These are phyloP conservation scores for Microbotryomycetes sp. DNA, from an alignment of 1,284 basidiomycete species.

Conservation along the genomic window DNA sequence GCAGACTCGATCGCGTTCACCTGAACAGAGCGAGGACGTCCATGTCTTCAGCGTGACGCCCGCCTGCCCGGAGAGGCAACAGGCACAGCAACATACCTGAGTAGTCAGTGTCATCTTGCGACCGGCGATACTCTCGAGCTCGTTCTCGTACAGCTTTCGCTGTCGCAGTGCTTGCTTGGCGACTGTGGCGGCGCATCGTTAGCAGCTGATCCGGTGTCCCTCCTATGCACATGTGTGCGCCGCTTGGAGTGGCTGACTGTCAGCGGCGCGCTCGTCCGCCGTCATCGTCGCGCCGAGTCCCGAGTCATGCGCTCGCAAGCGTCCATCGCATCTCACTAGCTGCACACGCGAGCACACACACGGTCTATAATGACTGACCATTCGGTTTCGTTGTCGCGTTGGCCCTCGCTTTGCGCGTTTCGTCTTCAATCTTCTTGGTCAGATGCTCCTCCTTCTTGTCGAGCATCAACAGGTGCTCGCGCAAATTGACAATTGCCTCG, in stretches of 20 bases:
- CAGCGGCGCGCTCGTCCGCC: no score
- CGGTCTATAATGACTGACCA: slow-evolving; percentile 55
- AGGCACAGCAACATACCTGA: slow-evolving; percentile 52
- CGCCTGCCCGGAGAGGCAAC: neutral
- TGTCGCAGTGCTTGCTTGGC: slow-evolving; percentile 86
- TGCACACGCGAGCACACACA: no score
- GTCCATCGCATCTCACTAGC: no score
- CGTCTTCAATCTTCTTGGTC: slow-evolving; percentile 95
- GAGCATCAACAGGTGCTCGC: slow-evolving; percentile 63
- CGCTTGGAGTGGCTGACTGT: no score
- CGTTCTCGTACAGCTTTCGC: slow-evolving; percentile 85
- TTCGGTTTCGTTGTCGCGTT: slow-evolving; percentile 92
- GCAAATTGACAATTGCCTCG: slow-evolving; percentile 45
- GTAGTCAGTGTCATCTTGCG: slow-evolving; percentile 89
- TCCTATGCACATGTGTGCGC: no score
- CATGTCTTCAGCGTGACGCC: neutral
- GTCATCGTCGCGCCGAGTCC: no score
- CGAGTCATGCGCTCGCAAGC: no score
- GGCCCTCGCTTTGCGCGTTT: slow-evolving; percentile 80
- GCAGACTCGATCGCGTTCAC: slow-evolving; percentile 95
- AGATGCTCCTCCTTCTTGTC: slow-evolving; percentile 99
- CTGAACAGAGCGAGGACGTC: slow-evolving; percentile 33
- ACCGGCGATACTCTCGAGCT: slow-evolving; percentile 79
- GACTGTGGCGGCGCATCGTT: no score
- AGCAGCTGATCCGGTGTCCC: no score